A percentile compares a stretch with the other conserved stretches of the same genome.
Conservation (phyloP, 768 basidiomycete species). For the Hygrocybe punicea region DNA sequence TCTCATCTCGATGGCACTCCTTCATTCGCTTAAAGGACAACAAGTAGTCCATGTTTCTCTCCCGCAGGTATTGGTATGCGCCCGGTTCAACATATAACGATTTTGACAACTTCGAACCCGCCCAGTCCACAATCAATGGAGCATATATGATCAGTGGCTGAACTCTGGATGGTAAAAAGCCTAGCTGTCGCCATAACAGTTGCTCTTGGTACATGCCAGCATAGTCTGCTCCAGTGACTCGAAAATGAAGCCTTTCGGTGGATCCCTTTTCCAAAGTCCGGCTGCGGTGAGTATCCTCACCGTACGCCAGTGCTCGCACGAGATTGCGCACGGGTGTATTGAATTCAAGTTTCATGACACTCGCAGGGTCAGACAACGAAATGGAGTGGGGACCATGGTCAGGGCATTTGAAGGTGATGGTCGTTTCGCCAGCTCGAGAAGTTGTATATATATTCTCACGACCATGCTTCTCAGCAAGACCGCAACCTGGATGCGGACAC, state of each 20-base stretch:
- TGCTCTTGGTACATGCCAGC: conserved; percentile 26
- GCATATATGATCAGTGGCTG: conserved; percentile 20
- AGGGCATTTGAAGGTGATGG: conserved; percentile 25
- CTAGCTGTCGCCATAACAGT: conserved; percentile 24
- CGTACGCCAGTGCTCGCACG: conserved; percentile 16
- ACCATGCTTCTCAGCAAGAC: conserved; percentile 25
- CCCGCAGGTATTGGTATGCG: conserved; percentile 26
- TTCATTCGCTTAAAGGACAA: conserved; percentile 24
- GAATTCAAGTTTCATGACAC: conserved; percentile 22
- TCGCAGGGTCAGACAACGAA: conserved; percentile 11
- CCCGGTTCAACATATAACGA: conserved; percentile 26
- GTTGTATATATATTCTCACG: conserved; percentile 14
- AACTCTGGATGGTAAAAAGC: not conserved
- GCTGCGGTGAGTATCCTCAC: conserved; percentile 10
- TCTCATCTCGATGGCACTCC: conserved; percentile 20
- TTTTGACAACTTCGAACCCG: conserved; percentile 31
- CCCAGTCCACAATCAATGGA: conserved; percentile 30
- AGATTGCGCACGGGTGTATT: conserved; percentile 32
- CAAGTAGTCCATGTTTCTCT: conserved; percentile 22
- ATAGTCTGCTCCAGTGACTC: conserved; percentile 28
- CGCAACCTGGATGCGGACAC: conserved; percentile 26
- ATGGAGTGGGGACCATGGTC: conserved; percentile 25
- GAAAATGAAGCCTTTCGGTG: conserved; percentile 16
- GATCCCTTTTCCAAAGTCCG: not conserved
- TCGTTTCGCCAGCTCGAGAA: conserved; percentile 15